Evolutionary conservation across 441 rosid genomes (phyloP), one percentile per base, ranked within the genome.

Genomic region (Dalechampia spathulata): DNA sequence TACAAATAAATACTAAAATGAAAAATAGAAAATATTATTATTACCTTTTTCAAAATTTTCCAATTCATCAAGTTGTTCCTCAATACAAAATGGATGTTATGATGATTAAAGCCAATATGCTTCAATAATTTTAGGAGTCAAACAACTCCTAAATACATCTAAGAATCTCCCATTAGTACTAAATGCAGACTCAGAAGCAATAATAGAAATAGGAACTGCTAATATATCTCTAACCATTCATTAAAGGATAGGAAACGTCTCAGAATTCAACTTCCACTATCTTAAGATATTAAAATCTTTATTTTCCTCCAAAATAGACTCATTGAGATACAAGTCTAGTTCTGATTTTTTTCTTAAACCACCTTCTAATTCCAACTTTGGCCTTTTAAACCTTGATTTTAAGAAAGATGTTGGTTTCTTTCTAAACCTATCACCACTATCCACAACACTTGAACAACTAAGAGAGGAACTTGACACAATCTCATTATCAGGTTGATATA

Each of bases 201-300:
- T 11, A 1, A 45, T 39, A 4, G 39, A 60, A 5, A 60, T 10
- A 9, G 11, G 48, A 11, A 60, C 16, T 2, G 49, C 49, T 11
- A 40, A 60, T 3, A 60, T 14, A 60, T 60, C 56, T 0, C 14
- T 1, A 0, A 40, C 64, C 46, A 50, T 28, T 19, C 6, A 0
- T 7, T 37, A 40, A 1, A 55, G 49, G 1, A 55, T 55, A 2
- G 10, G 36, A 7, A 22, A 62, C 34, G 6, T 52, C 3, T 6
- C 8, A 1, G 20, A 10, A 28, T 62, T 43, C 2, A 28, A 11
- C 26, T 36, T 62, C 58, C 46, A 62, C 66, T 53, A 62, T 10
- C 1, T 10, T 13, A 52, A 17, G 4, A 62, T n/a, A 45, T 52
- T 53, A 52, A 62, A 52, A 9, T 34, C 30, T 1, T 38, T 17